Conservation (phyloP, 257 asterid genomes). For the Lithospermum erythrorhizon region DNA sequence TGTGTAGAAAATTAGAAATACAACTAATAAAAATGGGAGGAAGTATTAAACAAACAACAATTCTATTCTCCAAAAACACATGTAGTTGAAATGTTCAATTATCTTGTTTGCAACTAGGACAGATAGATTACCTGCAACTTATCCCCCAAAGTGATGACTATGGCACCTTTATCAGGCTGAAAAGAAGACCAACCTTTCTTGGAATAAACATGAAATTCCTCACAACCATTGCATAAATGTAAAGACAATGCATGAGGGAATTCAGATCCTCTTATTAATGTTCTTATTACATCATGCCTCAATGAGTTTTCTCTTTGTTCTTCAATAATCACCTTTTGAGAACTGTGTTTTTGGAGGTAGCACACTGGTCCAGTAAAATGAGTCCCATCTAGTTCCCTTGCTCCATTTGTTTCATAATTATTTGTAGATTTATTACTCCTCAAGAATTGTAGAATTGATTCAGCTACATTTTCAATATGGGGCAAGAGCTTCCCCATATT, state of each 20-base stretch:
- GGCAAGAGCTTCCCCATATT: slow-evolving; percentile 42
- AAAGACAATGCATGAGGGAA: slow-evolving; percentile 59
- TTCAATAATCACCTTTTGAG: slow-evolving; percentile 14
- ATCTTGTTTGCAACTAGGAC: not conserved
- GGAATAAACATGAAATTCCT: slow-evolving; percentile 71
- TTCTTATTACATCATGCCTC: slow-evolving; percentile 62
- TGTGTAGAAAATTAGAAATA: no score
- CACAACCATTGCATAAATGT: slow-evolving; percentile 56
- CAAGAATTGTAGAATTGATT: slow-evolving; percentile 30
- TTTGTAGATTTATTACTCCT: slow-evolving; percentile 17
- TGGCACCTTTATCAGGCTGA: slow-evolving; percentile 31
- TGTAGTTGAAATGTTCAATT: no score
- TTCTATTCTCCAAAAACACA: no score
- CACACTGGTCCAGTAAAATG: slow-evolving; percentile 34
- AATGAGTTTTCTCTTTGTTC: slow-evolving; percentile 29
- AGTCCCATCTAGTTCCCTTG: slow-evolving; percentile 15
- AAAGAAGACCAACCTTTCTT: slow-evolving; percentile 85
- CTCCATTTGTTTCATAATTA: slow-evolving; percentile 1
- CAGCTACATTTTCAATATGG: slow-evolving; percentile 33
- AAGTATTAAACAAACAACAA: no score
- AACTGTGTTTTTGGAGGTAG: slow-evolving; percentile 37
- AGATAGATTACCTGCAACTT: slow-evolving; percentile 43
- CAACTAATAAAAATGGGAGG: no score
- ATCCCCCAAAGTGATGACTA: slow-evolving; percentile 62
- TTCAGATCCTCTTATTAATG: slow-evolving; percentile 67